Evolutionary conservation across 2,329 filamentous ascomycete species (phyloP).

Genomic region (Helotiales sp.): DNA sequence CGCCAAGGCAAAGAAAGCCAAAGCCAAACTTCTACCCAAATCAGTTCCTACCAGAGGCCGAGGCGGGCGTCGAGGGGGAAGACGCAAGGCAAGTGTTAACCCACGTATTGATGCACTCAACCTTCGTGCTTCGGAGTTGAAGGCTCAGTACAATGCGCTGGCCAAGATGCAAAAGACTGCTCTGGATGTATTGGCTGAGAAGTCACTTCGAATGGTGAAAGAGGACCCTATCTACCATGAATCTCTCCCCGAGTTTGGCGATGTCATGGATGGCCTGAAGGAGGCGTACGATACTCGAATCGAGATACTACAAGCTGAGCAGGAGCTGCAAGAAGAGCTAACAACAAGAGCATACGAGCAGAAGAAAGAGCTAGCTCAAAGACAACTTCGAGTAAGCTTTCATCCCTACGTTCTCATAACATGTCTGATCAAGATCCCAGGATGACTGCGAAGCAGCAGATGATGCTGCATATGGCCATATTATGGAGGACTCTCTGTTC

Average conservation of each 20-base stretch:
- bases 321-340: background rate
- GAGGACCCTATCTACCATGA: conserved; percentile 30
- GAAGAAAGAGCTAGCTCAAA: conserved; percentile 18
- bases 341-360: conserved; percentile 3
- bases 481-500: conserved; percentile 26
- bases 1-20: conserved; percentile 2
- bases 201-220: conserved; percentile 25
- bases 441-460: conserved; percentile 20
- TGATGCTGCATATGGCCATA: conserved; percentile 17
- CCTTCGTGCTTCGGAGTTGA: conserved; percentile 30
- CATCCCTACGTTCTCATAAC: background rate
- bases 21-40: background rate
- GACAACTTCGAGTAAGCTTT: conserved; percentile 26
- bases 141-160: conserved; percentile 30
- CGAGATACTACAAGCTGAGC: conserved; percentile 6
- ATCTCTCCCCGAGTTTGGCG: conserved; percentile 30
- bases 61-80: conserved; percentile 20
- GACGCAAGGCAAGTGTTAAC: conserved; percentile 31
- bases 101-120: conserved; percentile 31
- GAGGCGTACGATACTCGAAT: conserved; percentile 17
- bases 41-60: conserved; percentile 13
- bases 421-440: conserved; percentile 17
- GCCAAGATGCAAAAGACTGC: conserved; percentile 26
- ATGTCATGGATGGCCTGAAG: conserved; percentile 23
- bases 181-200: conserved; percentile 29